These are phyloP conservation scores for Myriosclerotinia scirpicola DNA, from an alignment of 2,329 filamentous ascomycete species.

Conservation along the genomic window DNA sequence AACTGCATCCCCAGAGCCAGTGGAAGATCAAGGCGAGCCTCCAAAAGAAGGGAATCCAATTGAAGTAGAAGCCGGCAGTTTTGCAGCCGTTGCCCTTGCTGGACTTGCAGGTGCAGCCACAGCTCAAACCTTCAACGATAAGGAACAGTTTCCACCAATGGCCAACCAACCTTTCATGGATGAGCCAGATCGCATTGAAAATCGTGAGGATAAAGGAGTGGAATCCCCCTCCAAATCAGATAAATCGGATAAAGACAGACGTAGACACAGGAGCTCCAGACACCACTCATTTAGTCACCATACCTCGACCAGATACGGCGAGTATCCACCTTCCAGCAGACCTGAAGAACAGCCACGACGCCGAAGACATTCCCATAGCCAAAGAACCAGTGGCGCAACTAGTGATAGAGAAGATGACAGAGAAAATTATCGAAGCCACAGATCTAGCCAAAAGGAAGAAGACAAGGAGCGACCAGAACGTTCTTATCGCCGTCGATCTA, in stretches of 20 bases:
- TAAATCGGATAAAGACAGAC: slow-evolving; percentile 11
- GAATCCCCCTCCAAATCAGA: slow-evolving; percentile 4
- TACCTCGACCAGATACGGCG: slow-evolving; percentile 5
- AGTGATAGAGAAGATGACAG: slow-evolving; percentile 13
- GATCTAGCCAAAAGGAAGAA: slow-evolving; percentile 4
- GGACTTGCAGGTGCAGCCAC: slow-evolving; percentile 12
- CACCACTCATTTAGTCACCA: slow-evolving; percentile 22
- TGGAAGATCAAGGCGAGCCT: neutral
- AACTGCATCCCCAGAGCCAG: neutral
- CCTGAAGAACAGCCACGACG: slow-evolving; percentile 17
- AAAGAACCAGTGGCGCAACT: slow-evolving; percentile 1
- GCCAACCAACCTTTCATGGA: neutral
- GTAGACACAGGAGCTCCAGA: slow-evolving; percentile 21
- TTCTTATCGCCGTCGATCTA: slow-evolving; percentile 14
- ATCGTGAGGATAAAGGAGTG: slow-evolving; percentile 6
- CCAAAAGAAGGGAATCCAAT: neutral
- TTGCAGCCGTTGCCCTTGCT: slow-evolving; percentile 18
- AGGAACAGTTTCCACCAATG: neutral
- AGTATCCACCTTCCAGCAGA: slow-evolving; percentile 21
- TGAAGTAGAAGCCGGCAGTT: neutral
- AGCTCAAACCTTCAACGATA: neutral
- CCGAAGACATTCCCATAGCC: slow-evolving; percentile 22
- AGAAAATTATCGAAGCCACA: slow-evolving; percentile 12
- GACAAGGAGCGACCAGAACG: slow-evolving; percentile 8
- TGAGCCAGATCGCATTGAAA: slow-evolving; percentile 4